Evolutionary conservation across 345 rosid genomes (phyloP).

Genomic region (Luvunga scandens): DNA sequence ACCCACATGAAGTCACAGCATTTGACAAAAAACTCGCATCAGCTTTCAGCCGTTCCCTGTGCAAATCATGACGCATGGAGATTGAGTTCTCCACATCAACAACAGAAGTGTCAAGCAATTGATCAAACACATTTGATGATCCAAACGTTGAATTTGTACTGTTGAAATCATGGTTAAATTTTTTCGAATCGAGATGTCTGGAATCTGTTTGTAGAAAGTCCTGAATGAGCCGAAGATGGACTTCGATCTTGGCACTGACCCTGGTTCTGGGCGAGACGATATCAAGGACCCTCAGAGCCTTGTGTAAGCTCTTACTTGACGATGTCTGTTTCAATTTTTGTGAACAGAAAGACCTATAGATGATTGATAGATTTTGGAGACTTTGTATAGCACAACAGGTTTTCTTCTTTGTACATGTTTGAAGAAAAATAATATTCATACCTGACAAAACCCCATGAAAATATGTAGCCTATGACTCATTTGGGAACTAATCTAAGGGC

Average conservation of each 20-base stretch:
- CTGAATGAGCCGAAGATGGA: conserved; percentile 58
- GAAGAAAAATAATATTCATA: conserved; percentile 15
- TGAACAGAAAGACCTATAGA: conserved; percentile 32
- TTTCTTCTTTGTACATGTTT: conserved; percentile 7
- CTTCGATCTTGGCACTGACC: conserved; percentile 11
- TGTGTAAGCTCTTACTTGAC: conserved; percentile 32
- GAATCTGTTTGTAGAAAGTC: conserved; percentile 43
- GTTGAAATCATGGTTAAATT: conserved; percentile 8
- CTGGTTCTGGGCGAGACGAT: conserved; percentile 36
- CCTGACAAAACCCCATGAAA: conserved; percentile 12
- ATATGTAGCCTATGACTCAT: not conserved
- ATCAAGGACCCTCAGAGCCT: conserved; percentile 50
- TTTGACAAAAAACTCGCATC: conserved; percentile 52
- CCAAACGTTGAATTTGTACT: conserved; percentile 14
- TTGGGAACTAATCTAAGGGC: not conserved
- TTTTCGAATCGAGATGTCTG: conserved; percentile 13
- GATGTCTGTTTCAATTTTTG: conserved; percentile 14
- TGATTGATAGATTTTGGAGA: conserved; percentile 11
- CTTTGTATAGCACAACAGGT: not conserved
- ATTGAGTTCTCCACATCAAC: conserved; percentile 17
- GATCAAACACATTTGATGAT: conserved; percentile 30
- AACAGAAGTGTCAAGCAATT: conserved; percentile 21
- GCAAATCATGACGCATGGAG: conserved; percentile 1
- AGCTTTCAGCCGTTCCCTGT: conserved; percentile 15
- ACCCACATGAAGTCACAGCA: conserved; percentile 56